Conservation (phyloP, 257 asterid species). For the Solanum chmielewskii region DNA sequence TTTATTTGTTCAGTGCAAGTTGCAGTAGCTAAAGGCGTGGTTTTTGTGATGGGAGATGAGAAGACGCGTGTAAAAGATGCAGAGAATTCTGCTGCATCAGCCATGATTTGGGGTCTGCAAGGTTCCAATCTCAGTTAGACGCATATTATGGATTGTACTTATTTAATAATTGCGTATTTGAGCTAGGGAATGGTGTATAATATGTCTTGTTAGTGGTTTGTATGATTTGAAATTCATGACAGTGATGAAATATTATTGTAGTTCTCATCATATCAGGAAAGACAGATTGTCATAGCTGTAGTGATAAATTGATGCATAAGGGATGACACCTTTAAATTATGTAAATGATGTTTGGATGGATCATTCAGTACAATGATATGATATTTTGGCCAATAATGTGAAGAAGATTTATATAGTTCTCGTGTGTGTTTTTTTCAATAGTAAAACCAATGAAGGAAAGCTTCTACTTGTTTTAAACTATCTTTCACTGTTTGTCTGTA, state of each 20-base stretch:
- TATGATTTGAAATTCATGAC: neutral
- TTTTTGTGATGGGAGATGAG: constrained; percentile 33
- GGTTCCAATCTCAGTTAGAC: constrained; percentile 18
- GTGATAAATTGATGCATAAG: neutral
- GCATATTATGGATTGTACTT: neutral
- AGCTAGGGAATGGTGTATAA: neutral
- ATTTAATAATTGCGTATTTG: neutral
- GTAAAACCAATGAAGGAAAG: neutral
- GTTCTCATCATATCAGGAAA: neutral
- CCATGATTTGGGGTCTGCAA: constrained; percentile 37
- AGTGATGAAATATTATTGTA: neutral
- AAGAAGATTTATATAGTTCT: neutral
- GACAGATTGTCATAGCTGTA: neutral
- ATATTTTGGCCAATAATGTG: neutral
- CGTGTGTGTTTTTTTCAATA: neutral
- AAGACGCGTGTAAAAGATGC: constrained; percentile 50
- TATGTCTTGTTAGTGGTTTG: neutral
- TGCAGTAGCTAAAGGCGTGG: constrained; percentile 11
- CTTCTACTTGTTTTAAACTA: neutral
- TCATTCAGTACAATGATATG: neutral
- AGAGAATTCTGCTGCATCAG: constrained; percentile 75
- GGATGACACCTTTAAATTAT: neutral
- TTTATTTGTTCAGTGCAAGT: constrained; percentile 56
- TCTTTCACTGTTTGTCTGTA: neutral
- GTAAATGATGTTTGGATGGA: neutral